Evolutionary conservation across 331 rosid species (phyloP).

Genomic region (Pyrus hybrid): DNA sequence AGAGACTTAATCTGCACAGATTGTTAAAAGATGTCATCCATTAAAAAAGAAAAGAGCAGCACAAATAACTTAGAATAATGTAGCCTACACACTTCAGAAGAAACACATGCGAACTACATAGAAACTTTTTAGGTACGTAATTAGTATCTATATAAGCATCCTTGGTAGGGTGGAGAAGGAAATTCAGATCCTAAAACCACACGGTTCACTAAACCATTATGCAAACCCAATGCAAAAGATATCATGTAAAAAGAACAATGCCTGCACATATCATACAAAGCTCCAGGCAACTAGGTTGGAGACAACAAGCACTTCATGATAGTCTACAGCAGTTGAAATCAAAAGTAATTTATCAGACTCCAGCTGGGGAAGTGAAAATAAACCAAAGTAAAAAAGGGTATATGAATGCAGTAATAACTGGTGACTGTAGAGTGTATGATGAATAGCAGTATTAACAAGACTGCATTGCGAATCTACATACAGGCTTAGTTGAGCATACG

Average conservation of each 20-base stretch:
- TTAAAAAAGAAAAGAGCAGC: neutral
- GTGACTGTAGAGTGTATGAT: neutral
- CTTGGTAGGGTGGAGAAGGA: neutral
- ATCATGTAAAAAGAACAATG: neutral
- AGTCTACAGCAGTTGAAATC: neutral
- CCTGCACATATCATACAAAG: neutral
- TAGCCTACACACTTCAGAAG: neutral
- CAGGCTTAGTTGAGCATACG: neutral
- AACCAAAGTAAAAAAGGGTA: neutral
- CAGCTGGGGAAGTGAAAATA: neutral
- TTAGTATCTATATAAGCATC: neutral
- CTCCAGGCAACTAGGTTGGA: neutral
- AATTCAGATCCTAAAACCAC: neutral
- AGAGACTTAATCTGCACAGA: conserved; percentile 73
- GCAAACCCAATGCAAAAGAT: neutral
- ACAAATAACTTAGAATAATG: neutral
- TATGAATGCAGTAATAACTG: neutral
- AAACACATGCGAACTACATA: neutral
- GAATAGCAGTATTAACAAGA: neutral
- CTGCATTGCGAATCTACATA: neutral
- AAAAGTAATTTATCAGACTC: neutral
- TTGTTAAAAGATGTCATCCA: neutral
- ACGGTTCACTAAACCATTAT: neutral
- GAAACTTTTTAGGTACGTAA: neutral
- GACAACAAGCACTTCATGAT: neutral